These are phyloP conservation scores for Apophysomyces ossiformis DNA, from an alignment of 371 early-diverging fungal species.

Conservation along the genomic window DNA sequence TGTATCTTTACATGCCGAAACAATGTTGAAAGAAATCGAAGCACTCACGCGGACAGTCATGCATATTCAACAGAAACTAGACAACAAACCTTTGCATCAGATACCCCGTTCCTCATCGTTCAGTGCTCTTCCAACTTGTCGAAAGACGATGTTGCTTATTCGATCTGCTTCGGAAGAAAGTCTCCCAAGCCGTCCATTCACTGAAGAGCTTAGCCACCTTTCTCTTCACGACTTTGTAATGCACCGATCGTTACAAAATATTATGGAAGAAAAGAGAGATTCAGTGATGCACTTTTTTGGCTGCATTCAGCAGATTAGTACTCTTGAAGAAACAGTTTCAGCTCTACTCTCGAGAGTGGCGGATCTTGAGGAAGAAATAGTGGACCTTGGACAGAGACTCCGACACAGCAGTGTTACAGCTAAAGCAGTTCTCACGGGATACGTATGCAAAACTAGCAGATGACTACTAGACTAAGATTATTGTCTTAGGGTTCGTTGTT, in stretches of 20 bases:
- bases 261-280: slow-evolving; percentile 14
- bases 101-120: background rate
- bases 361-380: slow-evolving; percentile 18
- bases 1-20: slow-evolving; percentile 8
- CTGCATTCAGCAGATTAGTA: slow-evolving; percentile 24
- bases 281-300: slow-evolving; percentile 13
- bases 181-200: background rate
- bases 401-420: slow-evolving; percentile 13
- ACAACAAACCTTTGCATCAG: slow-evolving; percentile 8
- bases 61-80: slow-evolving; percentile 7
- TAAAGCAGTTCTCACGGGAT: slow-evolving; percentile 18
- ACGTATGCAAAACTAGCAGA: slow-evolving; percentile 16
- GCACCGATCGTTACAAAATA: slow-evolving; percentile 13
- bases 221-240: slow-evolving; percentile 16
- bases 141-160: background rate
- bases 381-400: slow-evolving; percentile 13
- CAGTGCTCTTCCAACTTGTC: background rate
- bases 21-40: slow-evolving; percentile 7
- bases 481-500: slow-evolving; percentile 23
- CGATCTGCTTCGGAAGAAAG: background rate
- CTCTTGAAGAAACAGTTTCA: slow-evolving; percentile 23
- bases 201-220: slow-evolving; percentile 8
- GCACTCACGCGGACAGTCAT: slow-evolving; percentile 13
- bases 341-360: slow-evolving; percentile 23
- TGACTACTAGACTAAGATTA: background rate